Evolutionary conservation across 2,329 filamentous ascomycete species (phyloP), one percentile per base, ranked within the genome.

Genomic region (Aspergillus hortae): DNA sequence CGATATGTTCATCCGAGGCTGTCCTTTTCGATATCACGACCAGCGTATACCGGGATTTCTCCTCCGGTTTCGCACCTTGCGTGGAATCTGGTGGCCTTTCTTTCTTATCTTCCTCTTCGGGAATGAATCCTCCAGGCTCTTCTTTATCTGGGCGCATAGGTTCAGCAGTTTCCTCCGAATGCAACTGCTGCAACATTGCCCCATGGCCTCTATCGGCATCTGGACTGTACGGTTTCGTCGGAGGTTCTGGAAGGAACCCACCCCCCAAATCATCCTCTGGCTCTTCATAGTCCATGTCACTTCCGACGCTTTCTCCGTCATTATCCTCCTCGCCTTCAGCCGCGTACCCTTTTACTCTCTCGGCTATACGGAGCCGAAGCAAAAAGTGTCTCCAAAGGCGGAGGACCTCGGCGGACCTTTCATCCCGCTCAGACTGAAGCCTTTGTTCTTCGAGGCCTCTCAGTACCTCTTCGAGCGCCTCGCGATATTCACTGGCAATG

Each of bases 381-480:
- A 85, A 70, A 38, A 84, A 80, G 38, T 83, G 80, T 56, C 80
- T 80, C 79, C 85, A 87, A 41, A 82, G 56, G 10, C 72, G 73
- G 48, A 87, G 67, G 19, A 78, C 75, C 59, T 80, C 74, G 2
- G 69, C 61, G 27, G 73, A 78, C 49, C 77, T 73, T 36, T 74
- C 69, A 33, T 85, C 81, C 46, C 84, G 77, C 59, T 87, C 85
- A 15, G 81, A 76, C 62, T 88, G 80, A 17, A 80, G 79, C 56
- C 83, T 80, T 56, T 89, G 77, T 53, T 90, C 82, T 30, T 82
- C 78, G 44, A 97, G 73, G 0, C 84, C 87, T 11, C 76, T 75
- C 15, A 95, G 78, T 0, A 89, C 85, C 4, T 83, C 85, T 52
- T 81, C 74, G 0, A 96, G 78, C 0, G 88, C 91, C 50, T 92